Percentiles rank a stretch among this genome's conserved stretches.
Evolutionary conservation across 2,329 filamentous ascomycete genomes (phyloP).

Genomic region (Fusarium nelsonii): DNA sequence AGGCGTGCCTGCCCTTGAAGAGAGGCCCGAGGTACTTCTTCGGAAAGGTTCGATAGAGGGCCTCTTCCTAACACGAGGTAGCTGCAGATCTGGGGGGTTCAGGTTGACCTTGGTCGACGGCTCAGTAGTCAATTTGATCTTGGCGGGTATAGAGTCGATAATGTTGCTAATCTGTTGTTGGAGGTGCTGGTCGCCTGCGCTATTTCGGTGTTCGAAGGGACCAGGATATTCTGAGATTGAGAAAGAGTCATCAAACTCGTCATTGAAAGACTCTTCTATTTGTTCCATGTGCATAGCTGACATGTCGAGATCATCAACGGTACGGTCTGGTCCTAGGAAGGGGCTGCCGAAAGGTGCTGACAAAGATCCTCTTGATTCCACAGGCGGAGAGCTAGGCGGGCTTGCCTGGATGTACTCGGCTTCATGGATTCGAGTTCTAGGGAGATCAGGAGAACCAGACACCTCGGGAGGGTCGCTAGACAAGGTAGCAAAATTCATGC

Average conservation of each 20-base stretch:
- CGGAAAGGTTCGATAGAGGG: slow-evolving; percentile 58
- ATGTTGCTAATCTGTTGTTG: slow-evolving; percentile 85
- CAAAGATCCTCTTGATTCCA: slow-evolving; percentile 49
- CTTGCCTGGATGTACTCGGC: slow-evolving; percentile 56
- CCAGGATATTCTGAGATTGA: slow-evolving; percentile 50
- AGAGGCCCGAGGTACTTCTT: slow-evolving; percentile 65
- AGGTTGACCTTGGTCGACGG: slow-evolving; percentile 63
- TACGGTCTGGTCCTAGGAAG: slow-evolving; percentile 57
- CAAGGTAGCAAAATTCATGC: slow-evolving; percentile 53
- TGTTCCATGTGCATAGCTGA: slow-evolving; percentile 59
- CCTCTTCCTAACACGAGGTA: slow-evolving; percentile 61
- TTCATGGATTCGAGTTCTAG: slow-evolving; percentile 49
- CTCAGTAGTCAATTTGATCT: slow-evolving; percentile 78
- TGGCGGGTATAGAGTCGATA: slow-evolving; percentile 80
- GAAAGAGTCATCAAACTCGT: slow-evolving; percentile 61
- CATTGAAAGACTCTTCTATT: slow-evolving; percentile 59
- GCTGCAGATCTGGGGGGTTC: slow-evolving; percentile 69
- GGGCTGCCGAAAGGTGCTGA: slow-evolving; percentile 61
- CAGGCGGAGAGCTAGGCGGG: slow-evolving; percentile 63
- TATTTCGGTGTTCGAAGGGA: slow-evolving; percentile 48
- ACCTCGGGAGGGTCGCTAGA: slow-evolving; percentile 60
- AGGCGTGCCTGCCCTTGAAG: slow-evolving; percentile 70
- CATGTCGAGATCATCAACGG: slow-evolving; percentile 55
- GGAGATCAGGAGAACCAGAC: slow-evolving; percentile 58
- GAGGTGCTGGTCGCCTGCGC: slow-evolving; percentile 73